A percentile compares a stretch with the other conserved stretches of the same genome.
Conservation (phyloP, 2,329 filamentous ascomycete genomes). For the Periconia sp. region DNA sequence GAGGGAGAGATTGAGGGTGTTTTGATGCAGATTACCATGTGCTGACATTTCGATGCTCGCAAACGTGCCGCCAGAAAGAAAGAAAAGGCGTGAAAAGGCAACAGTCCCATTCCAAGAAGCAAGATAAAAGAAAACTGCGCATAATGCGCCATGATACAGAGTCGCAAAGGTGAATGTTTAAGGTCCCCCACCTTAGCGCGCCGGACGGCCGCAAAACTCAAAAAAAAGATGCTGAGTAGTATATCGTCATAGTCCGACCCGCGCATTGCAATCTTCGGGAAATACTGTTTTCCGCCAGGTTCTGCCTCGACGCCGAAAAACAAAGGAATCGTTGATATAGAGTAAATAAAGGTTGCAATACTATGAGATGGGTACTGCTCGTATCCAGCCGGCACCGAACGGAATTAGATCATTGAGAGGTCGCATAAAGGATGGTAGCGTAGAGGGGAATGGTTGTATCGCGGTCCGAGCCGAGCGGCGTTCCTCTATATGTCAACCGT, state of each 20-base stretch:
- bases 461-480: neutral
- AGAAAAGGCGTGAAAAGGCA: too few species aligned
- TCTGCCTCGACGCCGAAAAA: slow-evolving; percentile 20
- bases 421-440: slow-evolving; percentile 11
- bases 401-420: slow-evolving; percentile 21
- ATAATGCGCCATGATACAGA: too few species aligned
- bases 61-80: too few species aligned
- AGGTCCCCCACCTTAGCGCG: too few species aligned
- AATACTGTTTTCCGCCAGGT: slow-evolving; percentile 12
- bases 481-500: slow-evolving; percentile 53
- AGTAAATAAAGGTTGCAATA: slow-evolving; percentile 15
- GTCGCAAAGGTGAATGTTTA: too few species aligned
- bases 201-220: slow-evolving; percentile 4
- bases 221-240: slow-evolving; percentile 2
- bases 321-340: too few species aligned
- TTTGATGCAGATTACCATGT: too few species aligned
- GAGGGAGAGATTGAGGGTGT: too few species aligned
- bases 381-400: slow-evolving; percentile 38
- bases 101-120: too few species aligned
- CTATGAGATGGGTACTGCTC: slow-evolving; percentile 18
- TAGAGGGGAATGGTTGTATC: neutral
- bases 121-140: too few species aligned
- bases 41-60: too few species aligned
- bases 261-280: slow-evolving; percentile 22
- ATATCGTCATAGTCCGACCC: slow-evolving; percentile 14